These are phyloP conservation scores for Solanum hybrid DNA, from an alignment of 305 asterid genomes.

Conservation along the genomic window DNA sequence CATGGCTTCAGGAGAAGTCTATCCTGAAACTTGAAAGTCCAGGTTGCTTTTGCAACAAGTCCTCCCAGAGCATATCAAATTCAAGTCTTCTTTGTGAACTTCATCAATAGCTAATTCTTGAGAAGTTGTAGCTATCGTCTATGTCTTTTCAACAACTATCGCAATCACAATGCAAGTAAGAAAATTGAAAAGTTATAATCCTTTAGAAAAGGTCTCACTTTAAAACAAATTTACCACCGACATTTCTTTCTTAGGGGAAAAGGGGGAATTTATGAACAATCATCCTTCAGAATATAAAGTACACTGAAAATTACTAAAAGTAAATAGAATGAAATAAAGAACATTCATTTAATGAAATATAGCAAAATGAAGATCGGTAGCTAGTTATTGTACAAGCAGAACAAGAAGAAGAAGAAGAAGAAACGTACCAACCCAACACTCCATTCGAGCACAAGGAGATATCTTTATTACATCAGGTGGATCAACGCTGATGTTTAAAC, in stretches of 20 bases:
- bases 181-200: neutral
- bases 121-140: neutral
- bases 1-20: neutral
- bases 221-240: neutral
- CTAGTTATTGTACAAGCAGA: neutral
- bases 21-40: neutral
- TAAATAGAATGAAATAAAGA: neutral
- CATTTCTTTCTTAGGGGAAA: neutral
- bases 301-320: neutral
- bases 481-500: conserved; percentile 91
- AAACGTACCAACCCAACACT: conserved; percentile 91
- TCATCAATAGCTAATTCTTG: neutral
- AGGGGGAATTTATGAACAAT: neutral
- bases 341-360: neutral
- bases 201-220: neutral
- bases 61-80: neutral
- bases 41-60: neutral
- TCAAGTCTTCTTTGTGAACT: neutral
- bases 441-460: conserved; percentile 99
- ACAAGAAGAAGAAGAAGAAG: conserved; percentile 14
- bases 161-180: neutral
- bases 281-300: neutral
- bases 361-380: neutral
- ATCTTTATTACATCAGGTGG: conserved; percentile 99
- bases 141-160: neutral